Evolutionary conservation across 2,329 filamentous ascomycete species (phyloP).

Genomic region (Tolypocladium paradoxum): DNA sequence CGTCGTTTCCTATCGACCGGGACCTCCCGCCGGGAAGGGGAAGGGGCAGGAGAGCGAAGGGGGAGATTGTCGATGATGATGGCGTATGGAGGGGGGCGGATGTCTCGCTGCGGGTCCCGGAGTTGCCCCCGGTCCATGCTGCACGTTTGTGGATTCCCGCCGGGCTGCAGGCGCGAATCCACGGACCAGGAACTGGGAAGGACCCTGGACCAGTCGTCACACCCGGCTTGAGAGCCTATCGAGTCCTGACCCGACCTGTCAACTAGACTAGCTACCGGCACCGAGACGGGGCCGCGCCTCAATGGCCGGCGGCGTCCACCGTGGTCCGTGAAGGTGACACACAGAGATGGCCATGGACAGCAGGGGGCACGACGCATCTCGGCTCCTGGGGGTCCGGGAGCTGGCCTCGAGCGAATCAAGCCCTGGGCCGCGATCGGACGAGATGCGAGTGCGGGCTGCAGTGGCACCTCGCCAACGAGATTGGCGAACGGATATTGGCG

Average conservation of each 20-base stretch:
- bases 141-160: not conserved
- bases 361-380: not conserved
- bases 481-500: not conserved
- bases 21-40: not conserved
- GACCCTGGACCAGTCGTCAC: not conserved
- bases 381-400: not conserved
- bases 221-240: not conserved
- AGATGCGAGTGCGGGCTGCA: not conserved
- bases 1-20: not conserved
- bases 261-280: not conserved
- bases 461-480: not conserved
- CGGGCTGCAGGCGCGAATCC: not conserved
- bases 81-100: not conserved
- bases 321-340: not conserved
- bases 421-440: not conserved
- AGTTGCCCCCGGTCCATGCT: not conserved
- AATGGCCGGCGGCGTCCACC: not conserved
- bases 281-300: not conserved
- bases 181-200: constrained; percentile 1
- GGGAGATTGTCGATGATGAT: not conserved
- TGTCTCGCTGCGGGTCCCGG: not conserved
- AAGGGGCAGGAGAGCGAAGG: not conserved
- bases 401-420: not conserved
- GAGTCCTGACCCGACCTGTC: not conserved
- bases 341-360: not conserved